Conservation (phyloP, 495 filamentous ascomycete genomes). For the Tuber calosporum region DNA sequence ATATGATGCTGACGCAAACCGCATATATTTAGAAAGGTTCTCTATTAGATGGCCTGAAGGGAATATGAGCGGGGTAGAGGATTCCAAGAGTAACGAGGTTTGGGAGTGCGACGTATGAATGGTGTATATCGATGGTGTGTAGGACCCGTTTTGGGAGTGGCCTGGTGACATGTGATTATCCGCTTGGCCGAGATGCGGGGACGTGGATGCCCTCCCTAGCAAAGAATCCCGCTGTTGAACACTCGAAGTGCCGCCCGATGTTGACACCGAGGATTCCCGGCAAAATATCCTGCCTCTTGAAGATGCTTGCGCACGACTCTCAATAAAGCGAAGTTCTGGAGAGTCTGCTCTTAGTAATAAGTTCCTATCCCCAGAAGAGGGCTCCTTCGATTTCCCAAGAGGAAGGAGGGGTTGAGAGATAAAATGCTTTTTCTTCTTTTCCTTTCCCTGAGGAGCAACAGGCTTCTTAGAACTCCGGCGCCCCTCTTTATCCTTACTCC, state of each 20-base stretch:
- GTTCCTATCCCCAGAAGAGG: not conserved
- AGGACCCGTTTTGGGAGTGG: slow-evolving; percentile 44
- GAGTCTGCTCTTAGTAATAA: not conserved
- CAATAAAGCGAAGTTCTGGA: not conserved
- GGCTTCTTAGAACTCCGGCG: not conserved
- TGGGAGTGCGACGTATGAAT: slow-evolving; percentile 58
- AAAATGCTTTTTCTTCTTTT: slow-evolving; percentile 18
- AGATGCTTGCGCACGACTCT: not conserved
- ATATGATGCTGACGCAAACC: slow-evolving; percentile 71
- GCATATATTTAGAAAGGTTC: slow-evolving; percentile 67
- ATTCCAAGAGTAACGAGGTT: slow-evolving; percentile 57
- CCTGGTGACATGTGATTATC: slow-evolving; percentile 15
- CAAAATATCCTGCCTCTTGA: slow-evolving; percentile 25
- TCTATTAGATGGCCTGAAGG: slow-evolving; percentile 59
- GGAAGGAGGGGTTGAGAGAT: slow-evolving; percentile 12
- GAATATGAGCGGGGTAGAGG: slow-evolving; percentile 58
- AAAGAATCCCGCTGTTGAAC: slow-evolving; percentile 15
- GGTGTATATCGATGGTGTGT: slow-evolving; percentile 62
- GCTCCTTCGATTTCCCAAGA: slow-evolving; percentile 9
- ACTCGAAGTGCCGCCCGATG: slow-evolving; percentile 18
- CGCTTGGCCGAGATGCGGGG: slow-evolving; percentile 19
- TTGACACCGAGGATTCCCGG: slow-evolving; percentile 33
- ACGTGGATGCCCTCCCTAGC: slow-evolving; percentile 12
- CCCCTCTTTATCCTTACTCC: slow-evolving; percentile 11
- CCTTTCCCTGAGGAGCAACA: slow-evolving; percentile 9